Percentiles rank a stretch among this genome's conserved stretches.
phyloP scores from a whole-genome alignment of 441 rosid genomes.

The Syzygium malaccense region DNA sequence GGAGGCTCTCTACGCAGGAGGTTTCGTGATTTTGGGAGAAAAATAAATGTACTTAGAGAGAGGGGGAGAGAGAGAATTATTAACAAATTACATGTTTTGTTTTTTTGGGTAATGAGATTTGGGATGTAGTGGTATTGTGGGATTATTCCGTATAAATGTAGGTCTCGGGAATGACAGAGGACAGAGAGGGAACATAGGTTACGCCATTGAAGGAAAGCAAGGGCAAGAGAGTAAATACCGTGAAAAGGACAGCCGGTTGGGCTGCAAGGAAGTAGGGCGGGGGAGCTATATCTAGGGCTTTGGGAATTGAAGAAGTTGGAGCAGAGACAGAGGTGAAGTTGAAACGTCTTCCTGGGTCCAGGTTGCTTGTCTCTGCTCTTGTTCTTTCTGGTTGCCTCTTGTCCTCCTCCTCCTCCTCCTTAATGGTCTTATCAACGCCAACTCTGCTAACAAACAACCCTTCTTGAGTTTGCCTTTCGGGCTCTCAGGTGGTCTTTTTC shows the following conservation, averaged over 20 bases:
- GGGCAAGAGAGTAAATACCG: conserved; percentile 23
- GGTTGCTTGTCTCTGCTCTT: conserved; percentile 1
- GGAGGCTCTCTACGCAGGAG: conserved; percentile 2
- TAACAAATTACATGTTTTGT: neutral
- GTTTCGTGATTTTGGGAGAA: conserved; percentile 11
- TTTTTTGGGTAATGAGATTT: neutral
- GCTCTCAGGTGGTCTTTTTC: neutral
- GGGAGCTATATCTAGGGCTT: conserved; percentile 32
- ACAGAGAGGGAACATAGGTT: conserved; percentile 5
- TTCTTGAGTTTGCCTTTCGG: neutral
- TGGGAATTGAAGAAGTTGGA: conserved; percentile 57
- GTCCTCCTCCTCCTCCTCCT: neutral
- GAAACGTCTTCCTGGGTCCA: neutral
- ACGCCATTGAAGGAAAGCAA: conserved; percentile 24
- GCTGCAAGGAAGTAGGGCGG: conserved; percentile 53
- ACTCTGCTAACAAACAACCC: neutral
- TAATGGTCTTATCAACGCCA: neutral
- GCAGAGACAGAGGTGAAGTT: conserved; percentile 18
- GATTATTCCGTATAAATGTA: neutral
- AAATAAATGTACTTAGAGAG: neutral
- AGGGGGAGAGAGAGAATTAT: neutral
- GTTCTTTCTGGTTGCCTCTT: conserved; percentile 2
- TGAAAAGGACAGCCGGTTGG: conserved; percentile 30
- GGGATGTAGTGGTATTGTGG: neutral
- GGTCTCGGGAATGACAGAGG: conserved; percentile 69